Evolutionary conservation across 2,329 filamentous ascomycete species (phyloP).

Genomic region (Cladophialophora psammophila): DNA sequence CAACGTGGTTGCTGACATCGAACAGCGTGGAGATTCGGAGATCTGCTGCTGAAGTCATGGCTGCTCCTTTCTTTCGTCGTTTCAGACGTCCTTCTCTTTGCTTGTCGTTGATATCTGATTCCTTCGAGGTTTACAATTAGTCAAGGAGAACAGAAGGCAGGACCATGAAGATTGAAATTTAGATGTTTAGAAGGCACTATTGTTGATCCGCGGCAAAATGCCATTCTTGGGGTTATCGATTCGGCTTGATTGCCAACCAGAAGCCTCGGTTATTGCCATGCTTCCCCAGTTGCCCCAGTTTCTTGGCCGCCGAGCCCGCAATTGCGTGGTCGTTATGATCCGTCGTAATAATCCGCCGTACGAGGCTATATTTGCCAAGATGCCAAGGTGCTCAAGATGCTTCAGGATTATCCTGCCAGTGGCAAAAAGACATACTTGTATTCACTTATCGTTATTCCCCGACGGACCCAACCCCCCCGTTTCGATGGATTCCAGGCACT

Average conservation of each 20-base stretch:
- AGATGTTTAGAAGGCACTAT: background rate
- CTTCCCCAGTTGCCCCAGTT: constrained; percentile 6
- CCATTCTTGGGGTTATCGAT: background rate
- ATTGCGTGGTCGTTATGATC: background rate
- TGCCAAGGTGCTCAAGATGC: background rate
- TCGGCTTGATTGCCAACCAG: background rate
- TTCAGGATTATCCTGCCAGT: background rate
- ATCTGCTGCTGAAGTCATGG: constrained; percentile 38
- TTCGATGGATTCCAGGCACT: background rate
- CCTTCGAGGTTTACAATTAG: background rate
- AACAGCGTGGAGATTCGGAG: constrained; percentile 43
- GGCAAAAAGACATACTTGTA: background rate
- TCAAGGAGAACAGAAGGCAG: background rate
- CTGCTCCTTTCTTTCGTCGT: constrained; percentile 3
- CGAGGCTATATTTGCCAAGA: background rate
- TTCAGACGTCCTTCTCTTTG: background rate
- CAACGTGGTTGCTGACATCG: constrained; percentile 43
- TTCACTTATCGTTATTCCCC: background rate
- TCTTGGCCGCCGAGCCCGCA: constrained; percentile 1
- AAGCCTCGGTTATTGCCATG: background rate
- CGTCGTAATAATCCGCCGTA: background rate
- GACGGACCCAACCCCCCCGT: background rate
- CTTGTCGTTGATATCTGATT: background rate
- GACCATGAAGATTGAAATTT: background rate
- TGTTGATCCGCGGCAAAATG: background rate